phyloP scores from a whole-genome alignment of 1,139 yeast species.

The Meyerozyma smithsonii region DNA sequence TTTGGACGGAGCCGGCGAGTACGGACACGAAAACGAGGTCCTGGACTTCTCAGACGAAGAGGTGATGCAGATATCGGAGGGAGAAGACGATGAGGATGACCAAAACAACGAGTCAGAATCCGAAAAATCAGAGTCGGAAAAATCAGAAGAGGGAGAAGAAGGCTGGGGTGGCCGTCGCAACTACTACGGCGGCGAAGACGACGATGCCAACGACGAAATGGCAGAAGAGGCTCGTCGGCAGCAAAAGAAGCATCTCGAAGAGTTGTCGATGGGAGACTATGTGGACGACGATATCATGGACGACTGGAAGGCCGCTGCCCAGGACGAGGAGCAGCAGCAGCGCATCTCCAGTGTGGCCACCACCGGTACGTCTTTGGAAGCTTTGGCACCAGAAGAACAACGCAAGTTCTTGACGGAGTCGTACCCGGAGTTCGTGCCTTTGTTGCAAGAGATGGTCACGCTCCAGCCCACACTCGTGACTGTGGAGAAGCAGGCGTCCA shows the following conservation, averaged over 20 bases:
- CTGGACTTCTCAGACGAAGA: constrained; percentile 44
- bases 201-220: constrained; percentile 62
- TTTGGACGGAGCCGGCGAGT: constrained; percentile 53
- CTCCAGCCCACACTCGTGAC: constrained; percentile 39
- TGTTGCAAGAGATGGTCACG: constrained; percentile 57
- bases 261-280: constrained; percentile 76
- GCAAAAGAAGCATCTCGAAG: constrained; percentile 80
- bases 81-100: constrained; percentile 19
- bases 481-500: constrained; percentile 24
- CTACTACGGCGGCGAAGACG: constrained; percentile 84
- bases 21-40: constrained; percentile 32
- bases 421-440: constrained; percentile 82
- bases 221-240: constrained; percentile 86
- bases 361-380: constrained; percentile 23
- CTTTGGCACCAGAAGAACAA: constrained; percentile 41
- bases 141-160: constrained; percentile 44
- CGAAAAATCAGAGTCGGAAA: constrained; percentile 38
- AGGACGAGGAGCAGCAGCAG: constrained; percentile 26
- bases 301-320: constrained; percentile 54
- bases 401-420: constrained; percentile 47
- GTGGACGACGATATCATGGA: constrained; percentile 77
- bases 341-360: constrained; percentile 19
- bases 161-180: constrained; percentile 83
- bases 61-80: constrained; percentile 35
- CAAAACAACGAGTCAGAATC: constrained; percentile 29